Conservation (phyloP, 352 stramenopile species). For the Phytophthora pisi region DNA sequence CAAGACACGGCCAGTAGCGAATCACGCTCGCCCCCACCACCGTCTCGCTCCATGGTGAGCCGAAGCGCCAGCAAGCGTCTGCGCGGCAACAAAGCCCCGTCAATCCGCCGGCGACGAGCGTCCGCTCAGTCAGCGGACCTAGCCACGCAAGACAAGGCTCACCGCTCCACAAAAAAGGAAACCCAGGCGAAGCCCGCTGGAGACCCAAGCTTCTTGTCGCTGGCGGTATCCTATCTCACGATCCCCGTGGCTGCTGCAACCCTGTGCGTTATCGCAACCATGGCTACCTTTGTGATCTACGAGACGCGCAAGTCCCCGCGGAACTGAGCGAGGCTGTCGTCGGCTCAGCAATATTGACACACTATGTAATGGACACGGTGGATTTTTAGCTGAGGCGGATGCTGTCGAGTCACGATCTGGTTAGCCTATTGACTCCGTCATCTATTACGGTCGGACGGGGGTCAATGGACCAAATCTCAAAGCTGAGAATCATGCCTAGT, state of each 20-base stretch:
- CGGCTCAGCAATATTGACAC: background rate
- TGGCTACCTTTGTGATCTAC: conserved; percentile 35
- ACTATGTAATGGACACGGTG: background rate
- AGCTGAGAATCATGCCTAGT: background rate
- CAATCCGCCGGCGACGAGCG: conserved; percentile 2
- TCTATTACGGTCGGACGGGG: background rate
- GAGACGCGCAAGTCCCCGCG: conserved; percentile 29
- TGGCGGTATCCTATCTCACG: conserved; percentile 27
- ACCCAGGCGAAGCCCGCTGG: conserved; percentile 14
- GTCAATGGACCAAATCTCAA: background rate
- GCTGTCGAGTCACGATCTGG: background rate
- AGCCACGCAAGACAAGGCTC: conserved; percentile 2
- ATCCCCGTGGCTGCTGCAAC: conserved; percentile 37
- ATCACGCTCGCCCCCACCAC: conserved; percentile 23
- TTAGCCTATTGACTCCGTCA: background rate
- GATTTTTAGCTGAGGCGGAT: conserved; percentile 9
- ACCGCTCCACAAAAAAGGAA: conserved; percentile 1
- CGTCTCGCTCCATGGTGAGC: conserved; percentile 13
- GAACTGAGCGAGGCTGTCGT: conserved; percentile 18
- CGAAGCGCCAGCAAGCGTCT: conserved; percentile 17
- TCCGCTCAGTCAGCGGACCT: conserved; percentile 14
- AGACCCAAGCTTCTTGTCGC: conserved; percentile 20
- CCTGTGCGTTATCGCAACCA: conserved; percentile 38
- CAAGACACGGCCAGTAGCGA: conserved; percentile 34
- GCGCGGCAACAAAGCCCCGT: conserved; percentile 16